Base-by-base conservation (phyloP, 352 stramenopile species). In the Peronospora belbahrii region DNA sequence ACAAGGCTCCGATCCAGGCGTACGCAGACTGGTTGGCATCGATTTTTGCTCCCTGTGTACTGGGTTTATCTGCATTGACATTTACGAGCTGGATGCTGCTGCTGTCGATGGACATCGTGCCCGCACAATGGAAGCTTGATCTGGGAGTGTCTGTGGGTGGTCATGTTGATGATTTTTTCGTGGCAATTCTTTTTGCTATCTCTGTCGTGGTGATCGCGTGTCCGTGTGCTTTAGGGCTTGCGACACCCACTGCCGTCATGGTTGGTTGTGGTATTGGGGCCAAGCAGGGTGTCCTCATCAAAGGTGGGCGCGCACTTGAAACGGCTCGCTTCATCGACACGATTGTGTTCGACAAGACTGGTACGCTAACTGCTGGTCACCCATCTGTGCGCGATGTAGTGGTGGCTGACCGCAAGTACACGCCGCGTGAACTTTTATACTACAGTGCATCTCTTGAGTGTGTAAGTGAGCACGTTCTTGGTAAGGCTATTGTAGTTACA, bases 311-410 rank as follows among this genome's bases (percentile, higher is more conserved):
- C 8, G 77, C 80, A 5, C 65, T 95, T 0, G 84, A 95, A 48
- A 80, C 85, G 2, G 74, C 82, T 10, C 74, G 74, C 2, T 85
- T 95, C 51, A 83, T 96, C 1, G 79, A 86, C 22, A 84, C 78
- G 17, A 83, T 90, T 22, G 89, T 94, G 20, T 97, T 97, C 57
- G 90, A 97, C 56, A 97, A 97, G 64, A 97, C 89, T 2, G 89
- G 89, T 1, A 97, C 90, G 6, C 58, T 97, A 2, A 97, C 90
- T 1, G 65, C 82, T 13, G 84, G 82, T 27, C 75, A 84, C 18
- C 78, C 80, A n/a, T 84, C 68, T 1, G 76, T 93, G 6, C 85
- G 74, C 17, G 82, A 94, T 38, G 70, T 94, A 0, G 66, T 90
- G 14, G 65, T 91, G 32, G 59, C 71, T 2, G 71, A 88, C 44